These are phyloP conservation scores for Blastocystis sp. DNA, from an alignment of 352 stramenopile species.

Conservation along the genomic window DNA sequence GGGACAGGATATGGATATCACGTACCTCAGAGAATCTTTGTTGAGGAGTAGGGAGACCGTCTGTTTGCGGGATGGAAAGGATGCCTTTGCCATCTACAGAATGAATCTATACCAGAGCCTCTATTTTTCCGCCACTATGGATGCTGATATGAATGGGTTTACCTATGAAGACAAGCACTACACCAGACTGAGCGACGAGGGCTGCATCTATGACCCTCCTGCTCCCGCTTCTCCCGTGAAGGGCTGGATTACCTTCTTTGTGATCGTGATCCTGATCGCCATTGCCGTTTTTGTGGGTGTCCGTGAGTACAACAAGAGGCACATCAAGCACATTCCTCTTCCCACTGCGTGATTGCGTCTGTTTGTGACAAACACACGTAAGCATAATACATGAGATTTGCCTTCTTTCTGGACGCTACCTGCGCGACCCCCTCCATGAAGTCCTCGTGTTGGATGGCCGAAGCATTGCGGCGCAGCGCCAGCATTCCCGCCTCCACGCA, in stretches of 20 bases:
- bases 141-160: neutral
- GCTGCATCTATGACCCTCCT: neutral
- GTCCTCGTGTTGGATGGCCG: conserved; percentile 94
- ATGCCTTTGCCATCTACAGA: neutral
- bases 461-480: conserved; percentile 87
- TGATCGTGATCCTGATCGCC: neutral
- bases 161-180: neutral
- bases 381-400: conserved; percentile 70
- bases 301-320: neutral
- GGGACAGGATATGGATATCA: neutral
- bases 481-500: conserved; percentile 97
- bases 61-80: neutral
- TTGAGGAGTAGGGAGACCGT: neutral
- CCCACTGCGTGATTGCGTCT: neutral
- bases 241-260: neutral
- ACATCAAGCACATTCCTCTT: neutral
- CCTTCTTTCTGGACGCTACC: conserved; percentile 74
- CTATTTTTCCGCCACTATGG: neutral
- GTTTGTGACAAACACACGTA: conserved; percentile 11
- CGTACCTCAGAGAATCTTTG: neutral
- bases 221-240: neutral
- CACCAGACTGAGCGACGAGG: neutral
- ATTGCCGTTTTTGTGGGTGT: neutral
- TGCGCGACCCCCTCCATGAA: conserved; percentile 98
- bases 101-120: neutral